Evolutionary conservation across 2,329 filamentous ascomycete species (phyloP).

Genomic region (Botrytis paeoniae): DNA sequence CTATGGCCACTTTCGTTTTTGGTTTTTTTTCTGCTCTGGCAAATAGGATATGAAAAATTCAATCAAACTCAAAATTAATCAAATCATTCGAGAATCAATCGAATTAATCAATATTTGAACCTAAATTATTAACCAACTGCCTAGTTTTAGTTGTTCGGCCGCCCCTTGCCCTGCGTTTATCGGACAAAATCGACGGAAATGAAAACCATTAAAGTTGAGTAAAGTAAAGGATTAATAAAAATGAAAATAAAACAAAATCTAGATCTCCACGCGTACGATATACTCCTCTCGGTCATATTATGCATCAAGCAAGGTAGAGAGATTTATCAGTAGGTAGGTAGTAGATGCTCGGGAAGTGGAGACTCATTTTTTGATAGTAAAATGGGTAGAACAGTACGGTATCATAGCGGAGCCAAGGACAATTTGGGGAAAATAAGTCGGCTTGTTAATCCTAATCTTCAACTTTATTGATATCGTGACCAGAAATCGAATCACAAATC

Average conservation of each 20-base stretch:
- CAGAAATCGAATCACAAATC: conserved; percentile 6
- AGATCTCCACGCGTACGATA: neutral
- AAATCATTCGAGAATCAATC: neutral
- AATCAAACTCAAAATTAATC: neutral
- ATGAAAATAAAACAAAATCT: neutral
- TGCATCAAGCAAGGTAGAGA: neutral
- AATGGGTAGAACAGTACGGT: neutral
- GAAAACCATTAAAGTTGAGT: neutral
- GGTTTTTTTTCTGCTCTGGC: neutral
- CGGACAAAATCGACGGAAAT: neutral
- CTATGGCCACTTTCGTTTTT: neutral
- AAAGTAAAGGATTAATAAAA: neutral
- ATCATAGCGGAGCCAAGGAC: neutral
- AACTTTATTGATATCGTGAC: neutral
- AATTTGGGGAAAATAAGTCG: neutral
- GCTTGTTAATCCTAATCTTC: neutral
- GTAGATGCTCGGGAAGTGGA: conserved; percentile 3
- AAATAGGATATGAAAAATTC: neutral
- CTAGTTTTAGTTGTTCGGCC: neutral
- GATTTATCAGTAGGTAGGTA: neutral
- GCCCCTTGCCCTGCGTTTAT: conserved; percentile 4
- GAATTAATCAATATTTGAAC: neutral
- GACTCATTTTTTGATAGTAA: neutral
- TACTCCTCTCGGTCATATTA: neutral
- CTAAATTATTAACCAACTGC: neutral